Conservation (phyloP, 495 filamentous ascomycete species). For the Glonium stellatum region DNA sequence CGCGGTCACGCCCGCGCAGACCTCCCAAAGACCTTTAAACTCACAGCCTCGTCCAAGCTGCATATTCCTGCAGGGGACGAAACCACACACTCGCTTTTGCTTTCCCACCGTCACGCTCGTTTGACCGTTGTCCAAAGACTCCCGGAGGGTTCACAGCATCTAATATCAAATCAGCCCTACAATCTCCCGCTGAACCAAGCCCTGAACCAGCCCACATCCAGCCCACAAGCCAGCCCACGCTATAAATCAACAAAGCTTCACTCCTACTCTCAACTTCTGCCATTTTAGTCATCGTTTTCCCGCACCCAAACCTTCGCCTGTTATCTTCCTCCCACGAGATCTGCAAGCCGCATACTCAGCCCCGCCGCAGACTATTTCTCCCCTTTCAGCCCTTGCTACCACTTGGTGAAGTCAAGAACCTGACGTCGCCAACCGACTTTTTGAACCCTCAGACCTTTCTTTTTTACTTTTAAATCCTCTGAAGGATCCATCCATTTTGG, state of each 20-base stretch:
- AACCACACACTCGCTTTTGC: conserved; percentile 16
- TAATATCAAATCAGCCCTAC: conserved; percentile 27
- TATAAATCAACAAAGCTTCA: conserved; percentile 26
- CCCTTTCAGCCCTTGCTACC: conserved; percentile 4
- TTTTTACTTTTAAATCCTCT: not conserved
- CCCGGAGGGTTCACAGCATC: conserved; percentile 2
- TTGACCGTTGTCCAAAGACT: conserved; percentile 12
- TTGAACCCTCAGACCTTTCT: not conserved
- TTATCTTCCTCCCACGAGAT: conserved; percentile 24
- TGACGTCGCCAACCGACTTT: not conserved
- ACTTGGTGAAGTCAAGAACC: not conserved
- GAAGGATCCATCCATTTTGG: conserved; percentile 37
- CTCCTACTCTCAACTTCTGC: conserved; percentile 13
- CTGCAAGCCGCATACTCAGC: conserved; percentile 25
- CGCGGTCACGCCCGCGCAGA: conserved; percentile 10
- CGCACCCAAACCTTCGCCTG: conserved; percentile 4
- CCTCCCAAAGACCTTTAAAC: conserved; percentile 15
- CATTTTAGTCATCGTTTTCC: conserved; percentile 22
- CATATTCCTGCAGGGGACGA: conserved; percentile 26
- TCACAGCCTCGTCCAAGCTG: conserved; percentile 26
- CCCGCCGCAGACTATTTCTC: conserved; percentile 11
- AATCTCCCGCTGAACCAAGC: conserved; percentile 11
- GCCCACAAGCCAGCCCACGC: not conserved
- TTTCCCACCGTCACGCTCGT: conserved; percentile 14
- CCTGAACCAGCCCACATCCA: not conserved